Evolutionary conservation across 495 filamentous ascomycete genomes (phyloP), one percentile per base, ranked within the genome.

Genomic region (Penicillium alfredii): DNA sequence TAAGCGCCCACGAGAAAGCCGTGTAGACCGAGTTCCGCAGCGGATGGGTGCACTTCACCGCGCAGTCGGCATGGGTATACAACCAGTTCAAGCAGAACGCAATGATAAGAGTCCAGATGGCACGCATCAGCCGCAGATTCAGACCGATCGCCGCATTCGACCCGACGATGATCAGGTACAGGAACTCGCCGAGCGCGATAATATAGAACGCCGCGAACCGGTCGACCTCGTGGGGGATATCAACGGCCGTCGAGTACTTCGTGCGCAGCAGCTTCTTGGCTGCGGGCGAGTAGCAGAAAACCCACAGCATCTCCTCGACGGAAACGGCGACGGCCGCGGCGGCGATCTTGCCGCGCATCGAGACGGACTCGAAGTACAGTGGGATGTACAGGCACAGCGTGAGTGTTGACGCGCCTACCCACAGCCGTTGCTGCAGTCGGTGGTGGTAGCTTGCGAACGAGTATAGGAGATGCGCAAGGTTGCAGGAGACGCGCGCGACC

Each of bases 201-300:
- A 70, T 72, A 39, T 61, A 71, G 43, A 73, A 73, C 14, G 69
- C 68, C 1, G 63, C 56, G 38, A 64, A 64, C 1, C 69, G 62
- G 40, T 72, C 69, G 9, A 65, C 51, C 40, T 71, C 66, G 37
- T 73, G 69, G 13, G 57, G 51, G 13, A 67, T 56, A 50, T 73
- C 64, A 4, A 71, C 54, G 0, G 64, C 64, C 8, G 64, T 64
- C 0, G 54, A 53, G 25, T 58, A 66, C 1, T 55, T 53, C 7
- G 59, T 53, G 9, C 48, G 52, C 17, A 72, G 49, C 10, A 66
- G 30, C 15, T 44, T 53, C 32, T 59, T 63, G 5, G 56, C 56
- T 6, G 38, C 47, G 4, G 63, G 64, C 0, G 48, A 58, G 23
- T 60, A 63, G 28, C 45, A 60, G 27, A 63, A 53, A 1, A 65